phyloP scores from a whole-genome alignment of 2,329 filamentous ascomycete species.

The Pyricularia sp. region DNA sequence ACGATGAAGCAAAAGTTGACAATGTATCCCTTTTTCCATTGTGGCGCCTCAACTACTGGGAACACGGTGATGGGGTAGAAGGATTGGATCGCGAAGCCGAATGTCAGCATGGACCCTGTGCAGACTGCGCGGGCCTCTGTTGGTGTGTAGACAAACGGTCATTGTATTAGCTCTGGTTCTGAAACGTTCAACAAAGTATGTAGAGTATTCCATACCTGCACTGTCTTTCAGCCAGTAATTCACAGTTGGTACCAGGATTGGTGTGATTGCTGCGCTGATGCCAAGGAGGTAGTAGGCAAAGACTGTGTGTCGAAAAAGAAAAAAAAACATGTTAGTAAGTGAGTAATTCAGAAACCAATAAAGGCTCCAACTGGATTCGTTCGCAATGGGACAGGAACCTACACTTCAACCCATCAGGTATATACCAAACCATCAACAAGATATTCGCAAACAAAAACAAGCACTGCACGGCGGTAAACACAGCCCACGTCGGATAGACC shows the following conservation, averaged over 20 bases:
- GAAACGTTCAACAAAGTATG: background rate
- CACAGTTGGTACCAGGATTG: slow-evolving; percentile 1
- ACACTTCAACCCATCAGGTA: background rate
- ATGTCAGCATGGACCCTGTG: slow-evolving; percentile 2
- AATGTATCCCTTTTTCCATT: slow-evolving; percentile 4
- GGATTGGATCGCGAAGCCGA: slow-evolving; percentile 2
- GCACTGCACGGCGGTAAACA: background rate
- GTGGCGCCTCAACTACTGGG: background rate
- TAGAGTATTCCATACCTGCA: background rate
- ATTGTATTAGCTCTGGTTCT: background rate
- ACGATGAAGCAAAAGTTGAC: slow-evolving; percentile 3
- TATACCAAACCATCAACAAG: slow-evolving; percentile 1
- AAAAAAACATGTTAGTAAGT: background rate
- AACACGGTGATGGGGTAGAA: slow-evolving; percentile 1
- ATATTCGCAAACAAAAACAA: slow-evolving; percentile 1
- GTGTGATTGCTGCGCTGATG: background rate
- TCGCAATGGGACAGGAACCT: no score
- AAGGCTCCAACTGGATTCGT: no score
- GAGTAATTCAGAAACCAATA: background rate
- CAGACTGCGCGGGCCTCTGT: background rate
- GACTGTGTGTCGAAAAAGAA: background rate
- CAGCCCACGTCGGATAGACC: slow-evolving; percentile 1
- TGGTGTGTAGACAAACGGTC: background rate
- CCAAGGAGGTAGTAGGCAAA: slow-evolving; percentile 3
- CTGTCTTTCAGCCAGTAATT: slow-evolving; percentile 1